A percentile compares a stretch with the other conserved stretches of the same genome.
Conservation (phyloP, 1,284 basidiomycete species). For the Trichosporon sp. region DNA sequence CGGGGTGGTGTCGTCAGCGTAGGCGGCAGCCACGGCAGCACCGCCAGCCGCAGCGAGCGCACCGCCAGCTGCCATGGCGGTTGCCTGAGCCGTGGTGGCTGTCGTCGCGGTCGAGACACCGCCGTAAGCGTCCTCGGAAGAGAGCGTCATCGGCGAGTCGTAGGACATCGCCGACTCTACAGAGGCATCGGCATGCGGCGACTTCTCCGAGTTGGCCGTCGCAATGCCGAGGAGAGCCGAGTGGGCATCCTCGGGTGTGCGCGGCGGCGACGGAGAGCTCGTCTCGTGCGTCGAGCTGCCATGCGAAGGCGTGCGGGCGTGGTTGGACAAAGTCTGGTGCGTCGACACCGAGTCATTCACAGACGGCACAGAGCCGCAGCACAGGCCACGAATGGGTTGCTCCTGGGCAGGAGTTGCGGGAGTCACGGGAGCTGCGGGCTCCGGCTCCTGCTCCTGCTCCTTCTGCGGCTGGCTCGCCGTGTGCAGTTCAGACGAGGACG, state of each 20-base stretch:
- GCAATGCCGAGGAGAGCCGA: constrained; percentile 24
- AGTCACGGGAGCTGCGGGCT: no score
- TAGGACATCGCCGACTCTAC: constrained; percentile 22
- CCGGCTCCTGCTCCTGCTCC: neutral
- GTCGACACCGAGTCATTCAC: constrained; percentile 28
- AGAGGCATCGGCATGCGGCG: neutral
- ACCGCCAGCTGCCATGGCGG: constrained; percentile 10
- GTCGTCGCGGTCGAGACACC: constrained; percentile 6
- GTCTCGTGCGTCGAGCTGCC: constrained; percentile 51
- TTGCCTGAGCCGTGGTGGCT: constrained; percentile 1
- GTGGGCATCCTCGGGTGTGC: constrained; percentile 43
- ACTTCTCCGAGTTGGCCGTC: constrained; percentile 5
- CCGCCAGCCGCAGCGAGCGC: constrained; percentile 14
- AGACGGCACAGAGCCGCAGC: constrained; percentile 1
- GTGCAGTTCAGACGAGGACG: constrained; percentile 37
- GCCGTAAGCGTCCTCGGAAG: constrained; percentile 5
- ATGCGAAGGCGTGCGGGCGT: constrained; percentile 50
- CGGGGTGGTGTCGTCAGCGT: neutral
- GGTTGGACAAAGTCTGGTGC: constrained; percentile 42
- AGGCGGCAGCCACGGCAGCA: neutral
- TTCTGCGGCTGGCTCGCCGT: constrained; percentile 20
- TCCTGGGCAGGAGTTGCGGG: neutral
- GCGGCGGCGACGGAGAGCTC: constrained; percentile 51
- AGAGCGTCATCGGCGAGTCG: constrained; percentile 16
- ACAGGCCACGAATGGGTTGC: neutral